These are phyloP conservation scores for Nematocida minor DNA, from an alignment of 371 early-diverging fungal species.

Conservation along the genomic window DNA sequence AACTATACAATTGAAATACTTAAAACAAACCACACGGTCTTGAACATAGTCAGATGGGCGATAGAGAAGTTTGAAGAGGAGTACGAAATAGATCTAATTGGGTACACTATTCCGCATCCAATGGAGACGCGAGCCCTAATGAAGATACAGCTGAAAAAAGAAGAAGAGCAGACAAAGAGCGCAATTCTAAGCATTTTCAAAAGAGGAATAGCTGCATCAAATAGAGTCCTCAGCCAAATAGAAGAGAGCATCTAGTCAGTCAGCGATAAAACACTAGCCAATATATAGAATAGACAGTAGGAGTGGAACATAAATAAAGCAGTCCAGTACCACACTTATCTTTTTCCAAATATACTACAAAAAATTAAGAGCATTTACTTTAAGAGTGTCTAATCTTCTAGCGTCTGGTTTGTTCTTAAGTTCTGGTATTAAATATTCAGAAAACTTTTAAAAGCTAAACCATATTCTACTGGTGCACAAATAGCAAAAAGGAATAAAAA, in stretches of 20 bases:
- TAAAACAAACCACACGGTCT: slow-evolving; percentile 36
- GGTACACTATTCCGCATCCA: slow-evolving; percentile 98
- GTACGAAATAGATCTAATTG: slow-evolving; percentile 80
- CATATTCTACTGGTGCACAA: no score
- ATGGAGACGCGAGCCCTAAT: slow-evolving; percentile 83
- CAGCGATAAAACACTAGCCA: no score
- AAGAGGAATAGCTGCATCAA: slow-evolving; percentile 6
- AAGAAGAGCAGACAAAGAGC: slow-evolving; percentile 46
- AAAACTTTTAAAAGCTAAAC: no score
- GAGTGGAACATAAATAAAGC: no score
- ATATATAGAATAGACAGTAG: no score
- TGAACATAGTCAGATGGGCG: slow-evolving; percentile 41
- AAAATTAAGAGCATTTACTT: no score
- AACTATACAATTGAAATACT: slow-evolving; percentile 38
- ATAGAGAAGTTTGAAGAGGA: slow-evolving; percentile 13
- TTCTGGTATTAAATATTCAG: no score
- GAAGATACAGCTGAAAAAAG: slow-evolving; percentile 72
- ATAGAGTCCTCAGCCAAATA: neutral
- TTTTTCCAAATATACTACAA: no score
- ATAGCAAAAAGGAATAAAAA: no score
- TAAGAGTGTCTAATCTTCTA: no score
- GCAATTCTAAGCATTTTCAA: slow-evolving; percentile 20
- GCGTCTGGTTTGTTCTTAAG: no score
- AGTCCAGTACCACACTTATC: no score
- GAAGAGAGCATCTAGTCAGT: neutral